phyloP scores from a whole-genome alignment of 208 protist genomes.

The Crithidia bombi region DNA sequence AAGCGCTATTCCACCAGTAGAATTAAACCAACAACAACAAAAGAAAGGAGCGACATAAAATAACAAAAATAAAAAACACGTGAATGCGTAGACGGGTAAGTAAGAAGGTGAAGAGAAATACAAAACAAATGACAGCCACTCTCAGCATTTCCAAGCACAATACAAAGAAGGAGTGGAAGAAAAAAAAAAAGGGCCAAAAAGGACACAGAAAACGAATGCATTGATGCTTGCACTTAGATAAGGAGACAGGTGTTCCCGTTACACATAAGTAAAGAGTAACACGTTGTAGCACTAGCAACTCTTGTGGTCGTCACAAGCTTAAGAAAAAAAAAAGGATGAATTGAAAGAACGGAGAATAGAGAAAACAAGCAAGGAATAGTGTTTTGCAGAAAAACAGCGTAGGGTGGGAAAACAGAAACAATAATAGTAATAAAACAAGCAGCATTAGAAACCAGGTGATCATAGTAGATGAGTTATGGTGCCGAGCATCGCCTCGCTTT shows the following conservation, averaged over 20 bases:
- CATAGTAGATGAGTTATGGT: too few species aligned
- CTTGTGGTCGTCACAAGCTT: too few species aligned
- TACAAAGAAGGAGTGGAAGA: background rate
- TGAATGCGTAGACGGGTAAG: background rate
- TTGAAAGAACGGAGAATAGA: conserved; percentile 2
- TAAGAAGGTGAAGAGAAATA: background rate
- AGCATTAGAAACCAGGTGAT: too few species aligned
- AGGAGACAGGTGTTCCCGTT: too few species aligned
- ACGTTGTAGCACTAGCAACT: too few species aligned
- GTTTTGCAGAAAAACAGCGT: background rate
- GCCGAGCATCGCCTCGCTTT: too few species aligned
- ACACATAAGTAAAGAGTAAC: too few species aligned
- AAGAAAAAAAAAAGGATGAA: background rate
- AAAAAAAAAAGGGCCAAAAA: background rate
- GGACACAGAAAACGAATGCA: too few species aligned
- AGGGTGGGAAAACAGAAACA: background rate
- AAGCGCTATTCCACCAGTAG: background rate
- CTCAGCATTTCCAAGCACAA: background rate
- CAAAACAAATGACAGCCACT: background rate
- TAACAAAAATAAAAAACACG: conserved; percentile 2
- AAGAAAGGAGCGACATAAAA: conserved; percentile 7
- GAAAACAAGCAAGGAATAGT: background rate
- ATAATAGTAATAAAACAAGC: too few species aligned
- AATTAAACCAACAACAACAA: background rate
- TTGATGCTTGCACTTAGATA: too few species aligned